Evolutionary conservation across 1,284 basidiomycete genomes (phyloP), one percentile per base, ranked within the genome.

Genomic region (Fistulina hepatica): DNA sequence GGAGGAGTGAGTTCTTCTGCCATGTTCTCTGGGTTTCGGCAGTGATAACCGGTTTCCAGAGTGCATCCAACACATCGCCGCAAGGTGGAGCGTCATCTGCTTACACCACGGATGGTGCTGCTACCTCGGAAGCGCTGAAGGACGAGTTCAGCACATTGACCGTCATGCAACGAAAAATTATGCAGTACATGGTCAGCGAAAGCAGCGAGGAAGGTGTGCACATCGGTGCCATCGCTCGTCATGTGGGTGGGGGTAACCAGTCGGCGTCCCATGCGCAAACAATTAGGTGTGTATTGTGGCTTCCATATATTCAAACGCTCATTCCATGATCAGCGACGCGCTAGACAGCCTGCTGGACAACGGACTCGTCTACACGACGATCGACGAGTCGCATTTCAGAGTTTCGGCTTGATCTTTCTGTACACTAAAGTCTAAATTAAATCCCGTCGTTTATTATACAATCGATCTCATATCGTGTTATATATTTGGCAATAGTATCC

Each of bases 331-430:
- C 4, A 31, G 28, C 13, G 28, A 31, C 15, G 28, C 28, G 11
- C 19, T 31, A 19, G 28, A 31, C 13, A 8, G 19, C 15, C 13
- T 31, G 13, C 13, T 31, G 28, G 28, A 31, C 28, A 19, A 31
- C 9, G 28, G 28, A 3, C 10, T 8, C 10, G 28, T 31, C 9
- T 31, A 31, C 10, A 31, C 28, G 13, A 31, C 28, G 28, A 31
- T 19, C 6, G 28, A 31, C 19, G 28, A 19, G 11, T 31, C 28
- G 28, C 39, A 47, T n/a, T n/a, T n/a, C n/a, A n/a, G n/a, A n/a
- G n/a, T n/a, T n/a, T n/a, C 45, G 41, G 39, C 46, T 48, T 48
- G 45, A 43, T 28, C 20, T 27, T 19, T 23, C 34, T 40, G 41
- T 42, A 42, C 45, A 36, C 36, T 34, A 27, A 38, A n/a, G n/a